phyloP scores from a whole-genome alignment of 163 green algal genomes.

The Scenedesmus sp. region DNA sequence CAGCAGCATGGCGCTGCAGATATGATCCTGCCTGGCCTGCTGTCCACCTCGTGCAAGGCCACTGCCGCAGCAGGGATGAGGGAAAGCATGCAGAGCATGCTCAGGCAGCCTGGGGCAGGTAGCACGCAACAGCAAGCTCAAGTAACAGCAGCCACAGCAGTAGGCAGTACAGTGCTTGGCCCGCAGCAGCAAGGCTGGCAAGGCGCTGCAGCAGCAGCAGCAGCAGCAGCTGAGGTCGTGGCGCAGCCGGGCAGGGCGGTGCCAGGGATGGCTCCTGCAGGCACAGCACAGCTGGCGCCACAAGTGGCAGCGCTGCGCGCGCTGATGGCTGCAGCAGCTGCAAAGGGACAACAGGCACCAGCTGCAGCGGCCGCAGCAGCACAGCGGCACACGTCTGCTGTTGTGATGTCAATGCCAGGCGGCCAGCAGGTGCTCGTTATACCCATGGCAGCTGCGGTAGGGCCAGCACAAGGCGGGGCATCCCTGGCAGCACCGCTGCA shows the following conservation, averaged over 20 bases:
- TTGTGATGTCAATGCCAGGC: background rate
- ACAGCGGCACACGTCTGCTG: background rate
- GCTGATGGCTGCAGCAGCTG: conserved; percentile 11
- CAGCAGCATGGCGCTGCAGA: background rate
- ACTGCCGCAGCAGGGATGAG: background rate
- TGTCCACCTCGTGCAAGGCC: background rate
- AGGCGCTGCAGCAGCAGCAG: background rate
- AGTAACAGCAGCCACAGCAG: conserved; percentile 23
- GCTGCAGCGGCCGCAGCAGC: background rate
- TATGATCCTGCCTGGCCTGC: background rate
- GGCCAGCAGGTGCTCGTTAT: background rate
- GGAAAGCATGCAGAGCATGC: background rate
- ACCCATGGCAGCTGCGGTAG: background rate
- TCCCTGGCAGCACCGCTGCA: background rate
- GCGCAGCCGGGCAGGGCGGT: background rate
- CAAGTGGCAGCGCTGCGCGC: background rate
- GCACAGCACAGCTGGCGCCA: background rate
- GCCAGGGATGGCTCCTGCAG: background rate
- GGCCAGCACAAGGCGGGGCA: background rate
- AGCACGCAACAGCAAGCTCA: background rate
- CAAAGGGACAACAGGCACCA: background rate
- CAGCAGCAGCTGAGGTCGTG: background rate
- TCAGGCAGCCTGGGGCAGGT: background rate
- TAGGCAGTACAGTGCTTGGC: background rate
- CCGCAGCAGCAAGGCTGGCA: background rate